Base-by-base conservation (phyloP, 2,329 filamentous ascomycete species). In the Colletotrichum melonis region DNA sequence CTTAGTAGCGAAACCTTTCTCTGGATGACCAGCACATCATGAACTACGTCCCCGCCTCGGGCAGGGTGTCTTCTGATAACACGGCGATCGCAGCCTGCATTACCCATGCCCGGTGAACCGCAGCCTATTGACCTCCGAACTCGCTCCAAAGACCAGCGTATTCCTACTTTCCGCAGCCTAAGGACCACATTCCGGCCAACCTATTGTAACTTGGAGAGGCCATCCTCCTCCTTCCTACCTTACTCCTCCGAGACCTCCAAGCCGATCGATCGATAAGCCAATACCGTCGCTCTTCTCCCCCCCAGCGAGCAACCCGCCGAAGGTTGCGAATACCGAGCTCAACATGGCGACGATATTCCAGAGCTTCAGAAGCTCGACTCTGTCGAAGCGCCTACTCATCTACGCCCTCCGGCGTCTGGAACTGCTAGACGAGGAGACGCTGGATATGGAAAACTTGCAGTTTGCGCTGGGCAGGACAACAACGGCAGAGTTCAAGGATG, bases 381-480 rank as follows among this genome's bases (percentile, higher is more conserved):
- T 97, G 87, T 94, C 95, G 85, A 97, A 97, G 88, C 92, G 93
- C 82, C 88, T 98, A 78, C 89, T 98, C 76, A 92, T 94, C 77
- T 98, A 97, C 86, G 94, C 92, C 63, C 87, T 99, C 55, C 93
- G 93, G 28, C 92, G 92, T 71, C 88, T 98, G 72, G 95, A 97
- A 77, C 88, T 98, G 68, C 90, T 99, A 73, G 97, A 98, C 79
- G 93, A 94, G 70, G 93, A 97, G 80, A 92, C 93, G 14, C 86
- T 98, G 76, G 94, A 98, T 79, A 88, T 97, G 74, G 95, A 97
- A 76, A 94, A 95, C 77, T 85, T 98, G 75, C 95, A 97, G 77
- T 90, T 98, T 77, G 92, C 92, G 58, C 90, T 94, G 83, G 97
- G 97, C 42, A 92, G 92, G 81, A 92, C 92, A 76, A 97, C 93